Conservation (phyloP, 2,329 filamentous ascomycete genomes). For the Claviceps purpurea region DNA sequence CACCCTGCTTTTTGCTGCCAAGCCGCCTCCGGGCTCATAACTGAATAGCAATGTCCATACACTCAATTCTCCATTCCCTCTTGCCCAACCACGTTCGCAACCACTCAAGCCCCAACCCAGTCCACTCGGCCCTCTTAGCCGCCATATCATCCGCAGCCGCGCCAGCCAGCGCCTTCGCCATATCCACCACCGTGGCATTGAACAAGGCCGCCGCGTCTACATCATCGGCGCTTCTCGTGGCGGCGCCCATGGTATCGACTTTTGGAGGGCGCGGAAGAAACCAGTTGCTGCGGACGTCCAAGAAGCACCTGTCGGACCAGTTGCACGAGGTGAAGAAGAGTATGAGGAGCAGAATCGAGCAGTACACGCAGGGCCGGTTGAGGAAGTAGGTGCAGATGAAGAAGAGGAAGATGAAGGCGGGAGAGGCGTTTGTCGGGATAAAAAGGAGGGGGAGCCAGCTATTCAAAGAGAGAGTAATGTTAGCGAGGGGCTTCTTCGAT, state of each 20-base stretch:
- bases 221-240: slow-evolving; percentile 9
- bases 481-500: background rate
- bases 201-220: slow-evolving; percentile 16
- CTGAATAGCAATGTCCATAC: slow-evolving; percentile 75
- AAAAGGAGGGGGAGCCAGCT: slow-evolving; percentile 83
- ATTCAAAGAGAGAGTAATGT: background rate
- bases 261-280: slow-evolving; percentile 60
- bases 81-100: slow-evolving; percentile 66
- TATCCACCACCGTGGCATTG: slow-evolving; percentile 37
- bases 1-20: background rate
- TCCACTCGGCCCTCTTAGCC: slow-evolving; percentile 50
- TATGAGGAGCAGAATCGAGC: slow-evolving; percentile 86
- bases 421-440: slow-evolving; percentile 75
- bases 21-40: slow-evolving; percentile 22
- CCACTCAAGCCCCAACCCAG: slow-evolving; percentile 74
- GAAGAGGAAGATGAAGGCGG: slow-evolving; percentile 76
- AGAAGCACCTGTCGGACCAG: slow-evolving; percentile 83
- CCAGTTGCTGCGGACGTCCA: slow-evolving; percentile 87
- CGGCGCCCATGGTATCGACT: slow-evolving; percentile 12
- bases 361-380: slow-evolving; percentile 94
- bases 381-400: slow-evolving; percentile 91
- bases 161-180: slow-evolving; percentile 48
- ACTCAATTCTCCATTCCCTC: slow-evolving; percentile 82
- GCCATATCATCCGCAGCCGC: slow-evolving; percentile 51
- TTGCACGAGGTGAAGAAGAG: slow-evolving; percentile 86